Conservation (phyloP, 1,139 yeast species). For the Saccharomycopsis hybrid region DNA sequence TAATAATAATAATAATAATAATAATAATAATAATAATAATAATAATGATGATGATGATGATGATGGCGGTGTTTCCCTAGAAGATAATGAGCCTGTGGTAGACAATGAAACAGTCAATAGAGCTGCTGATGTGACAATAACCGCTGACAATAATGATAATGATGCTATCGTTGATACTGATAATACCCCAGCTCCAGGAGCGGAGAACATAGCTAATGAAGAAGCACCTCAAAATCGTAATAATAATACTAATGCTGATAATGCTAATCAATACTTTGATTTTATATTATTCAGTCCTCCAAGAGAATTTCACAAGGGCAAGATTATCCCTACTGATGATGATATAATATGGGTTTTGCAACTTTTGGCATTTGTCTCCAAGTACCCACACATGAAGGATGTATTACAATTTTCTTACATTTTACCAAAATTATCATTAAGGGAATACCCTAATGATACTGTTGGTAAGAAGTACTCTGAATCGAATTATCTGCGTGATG, state of each 20-base stretch:
- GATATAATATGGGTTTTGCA: conserved; percentile 94
- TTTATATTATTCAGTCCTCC: conserved; percentile 33
- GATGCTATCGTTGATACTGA: not conserved
- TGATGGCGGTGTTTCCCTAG: conserved; percentile 9
- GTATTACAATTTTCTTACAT: conserved; percentile 66
- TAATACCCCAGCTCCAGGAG: not conserved
- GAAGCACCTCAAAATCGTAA: not conserved
- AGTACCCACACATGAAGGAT: conserved; percentile 75
- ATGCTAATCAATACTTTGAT: conserved; percentile 10
- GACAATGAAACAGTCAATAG: conserved; percentile 16
- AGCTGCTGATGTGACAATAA: not conserved
- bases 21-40: conserved; percentile 3
- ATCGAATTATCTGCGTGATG: not conserved
- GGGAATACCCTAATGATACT: conserved; percentile 25
- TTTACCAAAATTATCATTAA: conserved; percentile 37
- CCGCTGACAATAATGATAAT: not conserved
- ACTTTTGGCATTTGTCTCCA: conserved; percentile 84
- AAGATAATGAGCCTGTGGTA: conserved; percentile 21
- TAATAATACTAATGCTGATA: conserved; percentile 4
- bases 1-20: conserved; percentile 7
- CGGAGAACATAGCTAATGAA: not conserved
- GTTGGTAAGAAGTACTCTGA: conserved; percentile 13
- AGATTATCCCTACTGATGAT: conserved; percentile 80
- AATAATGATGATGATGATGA: not conserved
- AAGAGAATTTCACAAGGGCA: conserved; percentile 66